Evolutionary conservation across 2,329 filamentous ascomycete species (phyloP), one percentile per base, ranked within the genome.

Genomic region (Aureobasidium zeae): DNA sequence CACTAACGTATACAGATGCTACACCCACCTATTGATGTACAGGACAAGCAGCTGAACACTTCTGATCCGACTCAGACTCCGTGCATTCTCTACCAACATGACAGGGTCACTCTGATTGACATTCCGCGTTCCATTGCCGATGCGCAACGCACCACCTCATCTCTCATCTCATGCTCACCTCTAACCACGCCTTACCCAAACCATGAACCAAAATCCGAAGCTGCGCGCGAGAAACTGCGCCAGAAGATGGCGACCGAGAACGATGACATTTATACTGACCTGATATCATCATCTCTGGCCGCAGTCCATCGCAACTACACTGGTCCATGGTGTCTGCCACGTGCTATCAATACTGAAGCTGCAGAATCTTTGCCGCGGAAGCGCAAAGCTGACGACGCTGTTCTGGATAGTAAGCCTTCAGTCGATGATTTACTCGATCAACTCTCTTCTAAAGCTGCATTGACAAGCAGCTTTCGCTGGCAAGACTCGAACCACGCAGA

Each of bases 81-180:
- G 2, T 44, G 43, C 26, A 68, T 81, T 16, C 58, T 82, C 29
- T 81, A 73, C 60, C 65, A 71, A 47, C 77, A 70, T 50, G 53
- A 59, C 2, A 63, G 67, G 3, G 55, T 62, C 36, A 67, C 71
- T 33, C 58, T 86, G 19, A 59, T 87, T 39, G 83, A 88, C 54
- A 74, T 86, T 33, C 82, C 83, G 17, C 66, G 69, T 13, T 84
- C 83, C 2, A 73, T 87, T 28, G 78, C 83, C 51, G 68, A 76
- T 48, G 76, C 75, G 13, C 83, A 87, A 61, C 68, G 70, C 24
- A 63, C 64, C 10, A 45, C 54, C 54, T 49, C 69, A 67, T 46
- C 62, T 59, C 53, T 67, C 55, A 48, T 69, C 17, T 78, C 75
- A 6, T 64, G 59, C 11, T 15, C 51, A 7, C 66, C 76, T 1